phyloP scores from a whole-genome alignment of 768 basidiomycete genomes.

The Neoboletus subvelutipes region DNA sequence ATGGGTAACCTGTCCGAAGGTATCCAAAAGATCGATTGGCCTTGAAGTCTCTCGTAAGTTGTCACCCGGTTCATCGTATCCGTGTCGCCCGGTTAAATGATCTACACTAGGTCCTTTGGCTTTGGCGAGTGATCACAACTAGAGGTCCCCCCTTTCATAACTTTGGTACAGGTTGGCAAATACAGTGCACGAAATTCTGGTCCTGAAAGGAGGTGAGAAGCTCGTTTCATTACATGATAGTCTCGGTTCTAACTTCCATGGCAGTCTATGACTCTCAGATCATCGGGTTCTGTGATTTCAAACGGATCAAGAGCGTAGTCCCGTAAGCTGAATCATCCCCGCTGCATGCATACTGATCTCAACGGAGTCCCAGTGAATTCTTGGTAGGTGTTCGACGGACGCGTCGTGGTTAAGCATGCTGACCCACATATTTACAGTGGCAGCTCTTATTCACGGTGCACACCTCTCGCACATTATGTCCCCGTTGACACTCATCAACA shows the following conservation, averaged over 20 bases:
- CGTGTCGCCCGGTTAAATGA: background rate
- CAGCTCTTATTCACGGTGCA: slow-evolving; percentile 1
- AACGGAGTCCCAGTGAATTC: background rate
- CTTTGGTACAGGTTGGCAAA: background rate
- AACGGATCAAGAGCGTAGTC: background rate
- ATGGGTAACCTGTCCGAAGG: too few relatives aligned
- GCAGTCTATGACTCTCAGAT: background rate
- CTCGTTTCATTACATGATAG: background rate
- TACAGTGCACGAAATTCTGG: background rate
- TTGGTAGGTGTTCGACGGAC: background rate
- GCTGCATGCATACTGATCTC: background rate
- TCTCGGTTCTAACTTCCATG: background rate
- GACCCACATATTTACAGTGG: background rate
- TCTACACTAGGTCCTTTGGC: background rate
- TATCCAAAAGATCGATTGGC: too few relatives aligned
- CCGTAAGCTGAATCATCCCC: background rate
- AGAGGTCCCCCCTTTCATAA: background rate
- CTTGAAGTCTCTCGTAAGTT: too few relatives aligned
- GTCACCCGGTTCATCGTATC: too few relatives aligned
- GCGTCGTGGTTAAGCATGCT: background rate
- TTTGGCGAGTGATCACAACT: background rate
- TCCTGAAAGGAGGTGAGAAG: background rate
- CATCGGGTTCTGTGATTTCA: background rate
- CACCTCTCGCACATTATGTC: too few relatives aligned
- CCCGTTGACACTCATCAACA: background rate